Percentiles rank a stretch among this genome's conserved stretches.
These are phyloP conservation scores for Periconia digitata DNA, from an alignment of 2,329 filamentous ascomycete species.

Conservation along the genomic window DNA sequence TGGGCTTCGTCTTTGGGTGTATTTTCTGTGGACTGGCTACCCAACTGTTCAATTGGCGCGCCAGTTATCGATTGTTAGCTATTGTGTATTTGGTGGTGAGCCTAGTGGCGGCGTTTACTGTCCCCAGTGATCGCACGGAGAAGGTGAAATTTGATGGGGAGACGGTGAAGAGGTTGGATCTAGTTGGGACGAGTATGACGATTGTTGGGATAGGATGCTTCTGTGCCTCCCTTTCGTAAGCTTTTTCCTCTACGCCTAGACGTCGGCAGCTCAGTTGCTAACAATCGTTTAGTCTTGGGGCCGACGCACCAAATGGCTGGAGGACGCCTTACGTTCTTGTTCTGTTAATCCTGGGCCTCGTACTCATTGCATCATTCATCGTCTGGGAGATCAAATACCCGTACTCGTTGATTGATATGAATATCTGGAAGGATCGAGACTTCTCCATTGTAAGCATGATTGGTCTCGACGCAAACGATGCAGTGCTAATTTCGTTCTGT, in stretches of 20 bases:
- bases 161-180: constrained; percentile 61
- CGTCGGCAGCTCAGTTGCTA: too few relatives aligned
- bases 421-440: constrained; percentile 62
- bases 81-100: constrained; percentile 66
- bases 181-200: constrained; percentile 62
- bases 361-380: constrained; percentile 59
- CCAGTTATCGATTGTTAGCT: constrained; percentile 62
- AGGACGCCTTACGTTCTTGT: constrained; percentile 62
- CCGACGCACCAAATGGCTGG: constrained; percentile 64
- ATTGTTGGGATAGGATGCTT: constrained; percentile 68
- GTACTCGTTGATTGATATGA: constrained; percentile 55
- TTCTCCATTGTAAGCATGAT: constrained; percentile 58
- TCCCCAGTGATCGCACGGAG: constrained; percentile 57
- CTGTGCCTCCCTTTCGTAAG: constrained; percentile 61
- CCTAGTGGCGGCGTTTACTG: constrained; percentile 60
- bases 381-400: constrained; percentile 62
- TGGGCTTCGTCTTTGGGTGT: constrained; percentile 60
- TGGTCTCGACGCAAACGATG: background rate
- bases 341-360: constrained; percentile 61
- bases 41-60: constrained; percentile 64
- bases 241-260: constrained; percentile 15
- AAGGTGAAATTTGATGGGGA: constrained; percentile 49
- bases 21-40: constrained; percentile 65
- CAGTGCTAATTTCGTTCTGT: constrained; percentile 1
- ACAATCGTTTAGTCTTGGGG: background rate